Evolutionary conservation across 495 filamentous ascomycete genomes (phyloP).

Genomic region (Penicillium ucsense): DNA sequence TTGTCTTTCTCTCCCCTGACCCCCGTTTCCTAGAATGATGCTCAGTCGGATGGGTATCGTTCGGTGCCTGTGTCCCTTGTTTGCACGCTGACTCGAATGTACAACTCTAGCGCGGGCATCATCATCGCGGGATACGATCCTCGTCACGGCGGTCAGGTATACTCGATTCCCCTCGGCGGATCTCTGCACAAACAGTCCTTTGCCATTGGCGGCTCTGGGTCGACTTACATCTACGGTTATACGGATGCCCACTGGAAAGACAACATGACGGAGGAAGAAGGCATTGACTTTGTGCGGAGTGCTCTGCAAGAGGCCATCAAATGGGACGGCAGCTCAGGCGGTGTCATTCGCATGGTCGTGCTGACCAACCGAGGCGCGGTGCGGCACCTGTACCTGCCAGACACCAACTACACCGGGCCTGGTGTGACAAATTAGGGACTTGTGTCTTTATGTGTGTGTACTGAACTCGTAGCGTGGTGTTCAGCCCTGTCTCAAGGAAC

Average conservation of each 20-base stretch:
- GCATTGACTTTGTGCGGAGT: slow-evolving; percentile 86
- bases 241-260: slow-evolving; percentile 96
- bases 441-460: no score
- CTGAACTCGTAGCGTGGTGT: no score
- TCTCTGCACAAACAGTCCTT: slow-evolving; percentile 96
- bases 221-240: slow-evolving; percentile 98
- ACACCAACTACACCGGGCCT: slow-evolving; percentile 66
- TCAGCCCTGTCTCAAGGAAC: no score
- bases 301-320: slow-evolving; percentile 90
- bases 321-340: slow-evolving; percentile 97
- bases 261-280: slow-evolving; percentile 86
- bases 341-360: slow-evolving; percentile 96
- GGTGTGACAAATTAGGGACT: slow-evolving; percentile 38
- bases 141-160: slow-evolving; percentile 89
- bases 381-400: slow-evolving; percentile 82
- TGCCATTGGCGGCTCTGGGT: slow-evolving; percentile 91
- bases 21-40: neutral
- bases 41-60: no score
- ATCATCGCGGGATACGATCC: slow-evolving; percentile 96
- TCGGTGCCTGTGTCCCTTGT: no score
- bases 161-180: slow-evolving; percentile 91
- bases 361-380: slow-evolving; percentile 80
- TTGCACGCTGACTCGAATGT: slow-evolving; percentile 10
- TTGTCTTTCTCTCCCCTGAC: slow-evolving; percentile 3
- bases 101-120: slow-evolving; percentile 65